phyloP scores from a whole-genome alignment of 164 flowering plant genomes.

The Buxus sempervirens region DNA sequence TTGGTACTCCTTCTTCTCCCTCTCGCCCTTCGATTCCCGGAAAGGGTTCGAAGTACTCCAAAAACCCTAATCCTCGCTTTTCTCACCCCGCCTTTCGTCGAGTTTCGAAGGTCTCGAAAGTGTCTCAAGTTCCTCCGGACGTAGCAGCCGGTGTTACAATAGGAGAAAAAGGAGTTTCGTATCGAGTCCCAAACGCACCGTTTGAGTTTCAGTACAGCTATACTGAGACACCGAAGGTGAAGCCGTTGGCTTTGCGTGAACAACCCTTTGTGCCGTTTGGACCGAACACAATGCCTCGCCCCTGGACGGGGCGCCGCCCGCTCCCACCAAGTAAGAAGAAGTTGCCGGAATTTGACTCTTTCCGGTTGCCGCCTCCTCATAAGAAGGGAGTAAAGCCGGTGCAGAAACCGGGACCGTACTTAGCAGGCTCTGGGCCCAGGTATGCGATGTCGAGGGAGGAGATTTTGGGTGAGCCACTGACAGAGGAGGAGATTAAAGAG shows the following conservation, averaged over 20 bases:
- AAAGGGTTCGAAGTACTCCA: slow-evolving; percentile 65
- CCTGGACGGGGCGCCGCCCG: slow-evolving; percentile 68
- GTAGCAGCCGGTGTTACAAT: slow-evolving; percentile 23
- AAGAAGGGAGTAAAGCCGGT: slow-evolving; percentile 93
- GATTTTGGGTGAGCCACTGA: slow-evolving; percentile 79
- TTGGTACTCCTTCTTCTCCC: slow-evolving; percentile 73
- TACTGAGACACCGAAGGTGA: slow-evolving; percentile 70
- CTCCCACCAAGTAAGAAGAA: slow-evolving; percentile 63
- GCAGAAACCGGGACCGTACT: slow-evolving; percentile 82
- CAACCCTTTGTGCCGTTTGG: slow-evolving; percentile 57
- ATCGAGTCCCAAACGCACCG: slow-evolving; percentile 64
- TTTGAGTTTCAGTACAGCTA: slow-evolving; percentile 77
- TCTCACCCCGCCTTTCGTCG: slow-evolving; percentile 26
- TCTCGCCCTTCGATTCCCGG: slow-evolving; percentile 78
- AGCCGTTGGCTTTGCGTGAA: slow-evolving; percentile 54
- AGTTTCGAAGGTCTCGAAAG: neutral
- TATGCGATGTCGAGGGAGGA: slow-evolving; percentile 62
- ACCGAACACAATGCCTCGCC: slow-evolving; percentile 51
- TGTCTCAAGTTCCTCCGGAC: neutral
- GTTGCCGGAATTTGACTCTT: slow-evolving; percentile 67
- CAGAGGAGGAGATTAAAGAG: slow-evolving; percentile 52
- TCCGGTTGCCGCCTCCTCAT: slow-evolving; percentile 56
- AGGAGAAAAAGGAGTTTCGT: slow-evolving; percentile 54
- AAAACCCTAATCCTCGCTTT: slow-evolving; percentile 14
- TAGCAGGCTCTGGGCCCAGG: slow-evolving; percentile 74